These are phyloP conservation scores for Torulaspora franciscae DNA, from an alignment of 805 yeast species.

Conservation along the genomic window DNA sequence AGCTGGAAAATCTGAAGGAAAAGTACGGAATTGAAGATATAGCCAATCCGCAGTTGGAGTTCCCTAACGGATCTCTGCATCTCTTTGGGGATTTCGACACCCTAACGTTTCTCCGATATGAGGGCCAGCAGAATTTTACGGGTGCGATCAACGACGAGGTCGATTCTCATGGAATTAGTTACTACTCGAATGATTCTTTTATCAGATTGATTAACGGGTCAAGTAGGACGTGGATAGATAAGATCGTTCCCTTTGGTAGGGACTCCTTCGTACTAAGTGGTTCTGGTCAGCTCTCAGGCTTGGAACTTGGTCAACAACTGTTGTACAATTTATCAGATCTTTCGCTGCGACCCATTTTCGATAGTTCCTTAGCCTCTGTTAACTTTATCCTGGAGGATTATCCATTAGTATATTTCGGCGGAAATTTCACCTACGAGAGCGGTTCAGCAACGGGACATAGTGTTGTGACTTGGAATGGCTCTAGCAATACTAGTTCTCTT, in stretches of 20 bases:
- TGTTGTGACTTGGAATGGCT: constrained; percentile 58
- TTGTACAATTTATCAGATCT: constrained; percentile 33
- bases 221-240: constrained; percentile 16
- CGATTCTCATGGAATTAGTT: constrained; percentile 19
- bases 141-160: constrained; percentile 5
- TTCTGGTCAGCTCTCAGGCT: constrained; percentile 28
- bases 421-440: constrained; percentile 53
- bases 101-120: constrained; percentile 24
- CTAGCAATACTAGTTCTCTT: constrained; percentile 38
- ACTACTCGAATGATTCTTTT: constrained; percentile 28
- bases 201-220: constrained; percentile 19
- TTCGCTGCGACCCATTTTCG: constrained; percentile 27
- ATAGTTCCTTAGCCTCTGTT: constrained; percentile 33
- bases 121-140: constrained; percentile 35
- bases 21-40: constrained; percentile 11
- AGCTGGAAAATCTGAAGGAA: constrained; percentile 19
- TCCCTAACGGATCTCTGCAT: constrained; percentile 16
- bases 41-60: constrained; percentile 14
- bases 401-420: constrained; percentile 69
- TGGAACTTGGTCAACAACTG: constrained; percentile 31
- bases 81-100: constrained; percentile 24
- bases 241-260: constrained; percentile 29
- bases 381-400: constrained; percentile 46
- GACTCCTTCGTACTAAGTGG: constrained; percentile 37
- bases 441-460: constrained; percentile 33